phyloP scores from a whole-genome alignment of 805 yeast genomes.

The Millerozyma acaciae region DNA sequence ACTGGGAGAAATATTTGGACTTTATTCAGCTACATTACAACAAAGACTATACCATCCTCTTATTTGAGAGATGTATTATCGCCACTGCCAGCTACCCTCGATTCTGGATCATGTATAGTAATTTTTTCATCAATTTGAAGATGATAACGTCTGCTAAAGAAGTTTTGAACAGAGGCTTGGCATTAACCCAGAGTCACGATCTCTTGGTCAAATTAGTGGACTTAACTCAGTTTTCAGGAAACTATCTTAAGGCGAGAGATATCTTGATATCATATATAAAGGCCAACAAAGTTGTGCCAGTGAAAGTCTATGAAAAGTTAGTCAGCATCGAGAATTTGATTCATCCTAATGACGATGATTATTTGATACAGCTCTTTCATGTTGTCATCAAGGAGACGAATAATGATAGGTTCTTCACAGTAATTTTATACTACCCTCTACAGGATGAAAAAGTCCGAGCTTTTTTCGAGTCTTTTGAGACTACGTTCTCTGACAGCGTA shows the following conservation, averaged over 20 bases:
- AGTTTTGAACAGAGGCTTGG: slow-evolving; percentile 33
- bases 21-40: slow-evolving; percentile 44
- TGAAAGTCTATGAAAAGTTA: slow-evolving; percentile 40
- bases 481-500: slow-evolving; percentile 8
- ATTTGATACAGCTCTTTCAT: slow-evolving; percentile 23
- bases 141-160: slow-evolving; percentile 34
- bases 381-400: slow-evolving; percentile 26
- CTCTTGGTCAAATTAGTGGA: slow-evolving; percentile 42
- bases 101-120: slow-evolving; percentile 50
- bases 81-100: slow-evolving; percentile 41
- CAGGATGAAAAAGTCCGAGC: slow-evolving; percentile 11
- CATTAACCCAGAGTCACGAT: slow-evolving; percentile 21
- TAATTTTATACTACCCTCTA: slow-evolving; percentile 25
- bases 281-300: slow-evolving; percentile 20
- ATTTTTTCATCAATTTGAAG: slow-evolving; percentile 33
- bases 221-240: slow-evolving; percentile 36
- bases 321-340: slow-evolving; percentile 38
- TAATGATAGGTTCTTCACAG: slow-evolving; percentile 34
- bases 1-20: slow-evolving; percentile 58
- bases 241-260: slow-evolving; percentile 35
- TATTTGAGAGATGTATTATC: slow-evolving; percentile 48
- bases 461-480: slow-evolving; percentile 23
- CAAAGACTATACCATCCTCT: slow-evolving; percentile 20
- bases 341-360: slow-evolving; percentile 20
- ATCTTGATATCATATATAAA: slow-evolving; percentile 25